Percentiles rank a stretch among this genome's conserved stretches.
Evolutionary conservation across 1,284 basidiomycete species (phyloP).

Genomic region (Agroathelia rolfsii): DNA sequence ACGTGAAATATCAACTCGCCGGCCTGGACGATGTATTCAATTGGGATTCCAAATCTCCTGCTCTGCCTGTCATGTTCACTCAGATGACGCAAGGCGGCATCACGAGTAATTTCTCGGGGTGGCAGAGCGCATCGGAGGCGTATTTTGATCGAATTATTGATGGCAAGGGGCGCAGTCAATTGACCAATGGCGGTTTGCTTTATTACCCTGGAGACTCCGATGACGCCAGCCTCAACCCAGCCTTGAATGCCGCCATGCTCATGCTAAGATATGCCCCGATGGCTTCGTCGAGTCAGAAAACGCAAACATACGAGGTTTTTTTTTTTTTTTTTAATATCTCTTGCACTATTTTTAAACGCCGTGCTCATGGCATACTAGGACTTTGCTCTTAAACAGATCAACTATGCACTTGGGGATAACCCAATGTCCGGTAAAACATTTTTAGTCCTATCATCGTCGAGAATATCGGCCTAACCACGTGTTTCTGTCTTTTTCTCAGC

Average conservation of each 20-base stretch:
- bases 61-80: slow-evolving; percentile 64
- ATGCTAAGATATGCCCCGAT: slow-evolving; percentile 68
- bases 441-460: slow-evolving; percentile 1
- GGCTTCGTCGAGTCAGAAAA: slow-evolving; percentile 52
- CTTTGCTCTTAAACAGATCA: slow-evolving; percentile 68
- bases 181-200: slow-evolving; percentile 61
- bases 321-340: not conserved
- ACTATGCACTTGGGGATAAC: slow-evolving; percentile 80
- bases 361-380: slow-evolving; percentile 25
- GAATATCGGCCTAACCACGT: too few relatives aligned
- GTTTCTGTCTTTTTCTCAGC: slow-evolving; percentile 24
- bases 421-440: slow-evolving; percentile 60
- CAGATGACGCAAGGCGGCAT: slow-evolving; percentile 49
- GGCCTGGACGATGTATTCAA: slow-evolving; percentile 63
- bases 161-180: slow-evolving; percentile 38
- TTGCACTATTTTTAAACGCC: slow-evolving; percentile 4
- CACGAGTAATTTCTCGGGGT: slow-evolving; percentile 54
- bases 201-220: slow-evolving; percentile 78
- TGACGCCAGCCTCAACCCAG: slow-evolving; percentile 72
- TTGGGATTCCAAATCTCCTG: slow-evolving; percentile 82
- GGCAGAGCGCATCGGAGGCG: slow-evolving; percentile 63
- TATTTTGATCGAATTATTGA: slow-evolving; percentile 72
- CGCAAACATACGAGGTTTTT: slow-evolving; percentile 47
- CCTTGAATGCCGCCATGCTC: slow-evolving; percentile 79
- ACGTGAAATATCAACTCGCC: slow-evolving; percentile 45